Conservation (phyloP, 805 yeast genomes). For the Cyberlindnera meyerae region DNA sequence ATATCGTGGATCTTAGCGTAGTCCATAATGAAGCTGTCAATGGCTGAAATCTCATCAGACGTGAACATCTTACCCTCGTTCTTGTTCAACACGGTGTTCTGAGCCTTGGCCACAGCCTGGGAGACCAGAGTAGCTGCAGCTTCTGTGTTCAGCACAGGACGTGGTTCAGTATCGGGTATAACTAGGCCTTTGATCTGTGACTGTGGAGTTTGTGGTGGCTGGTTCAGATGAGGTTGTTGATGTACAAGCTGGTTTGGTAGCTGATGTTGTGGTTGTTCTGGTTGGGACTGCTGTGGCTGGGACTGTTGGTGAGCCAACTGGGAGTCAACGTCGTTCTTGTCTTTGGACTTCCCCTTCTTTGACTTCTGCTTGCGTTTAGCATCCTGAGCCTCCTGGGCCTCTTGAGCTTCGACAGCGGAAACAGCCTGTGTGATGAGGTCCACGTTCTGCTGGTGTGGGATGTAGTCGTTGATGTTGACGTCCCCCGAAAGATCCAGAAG, state of each 20-base stretch:
- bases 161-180: no score
- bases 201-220: no score
- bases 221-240: no score
- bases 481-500: conserved; percentile 55
- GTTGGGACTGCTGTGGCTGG: conserved; percentile 1
- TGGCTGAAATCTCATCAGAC: conserved; percentile 59
- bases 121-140: conserved; percentile 38
- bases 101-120: conserved; percentile 42
- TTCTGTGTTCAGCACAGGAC: no score
- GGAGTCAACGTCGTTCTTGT: conserved; percentile 2
- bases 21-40: conserved; percentile 66
- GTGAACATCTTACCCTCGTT: conserved; percentile 39
- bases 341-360: conserved; percentile 4
- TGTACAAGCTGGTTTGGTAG: neutral
- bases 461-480: conserved; percentile 29
- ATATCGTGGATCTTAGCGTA: conserved; percentile 62
- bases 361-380: conserved; percentile 19
- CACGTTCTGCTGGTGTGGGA: conserved; percentile 24
- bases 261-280: conserved; percentile 6
- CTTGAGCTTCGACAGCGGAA: conserved; percentile 22
- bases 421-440: no score
- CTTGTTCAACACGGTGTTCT: conserved; percentile 17
- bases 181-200: no score
- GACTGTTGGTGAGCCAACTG: conserved; percentile 5
- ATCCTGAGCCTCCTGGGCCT: conserved; percentile 21